These are phyloP conservation scores for Fonsecaea nubica DNA, from an alignment of 2,329 filamentous ascomycete genomes.

Conservation along the genomic window DNA sequence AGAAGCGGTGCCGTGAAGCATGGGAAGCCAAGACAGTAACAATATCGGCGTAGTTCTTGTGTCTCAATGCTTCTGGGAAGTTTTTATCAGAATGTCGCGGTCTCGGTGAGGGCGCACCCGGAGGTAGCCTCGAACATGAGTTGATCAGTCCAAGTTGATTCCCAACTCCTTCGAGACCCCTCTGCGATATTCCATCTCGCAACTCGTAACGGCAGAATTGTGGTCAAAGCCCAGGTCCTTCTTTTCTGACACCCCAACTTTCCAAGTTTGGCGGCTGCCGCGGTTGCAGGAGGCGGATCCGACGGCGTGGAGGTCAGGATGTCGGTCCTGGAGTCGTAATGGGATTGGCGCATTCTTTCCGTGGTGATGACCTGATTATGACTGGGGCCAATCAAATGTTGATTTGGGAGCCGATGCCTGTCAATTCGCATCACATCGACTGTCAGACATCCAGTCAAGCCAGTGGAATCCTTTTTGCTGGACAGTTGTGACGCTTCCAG, in stretches of 20 bases:
- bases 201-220: not conserved
- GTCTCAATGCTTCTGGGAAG: not conserved
- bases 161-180: not conserved
- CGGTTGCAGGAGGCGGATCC: not conserved
- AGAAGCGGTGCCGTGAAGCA: not conserved
- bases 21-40: not conserved
- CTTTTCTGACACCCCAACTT: not conserved
- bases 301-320: not conserved
- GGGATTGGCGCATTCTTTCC: not conserved
- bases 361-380: not conserved
- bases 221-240: not conserved
- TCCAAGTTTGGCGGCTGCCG: not conserved
- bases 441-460: not conserved
- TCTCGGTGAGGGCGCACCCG: not conserved
- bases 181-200: not conserved
- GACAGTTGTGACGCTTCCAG: too few relatives aligned
- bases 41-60: not conserved
- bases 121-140: not conserved
- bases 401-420: slow-evolving; percentile 1
- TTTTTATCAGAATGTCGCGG: not conserved
- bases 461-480: too few relatives aligned
- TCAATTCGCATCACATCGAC: not conserved
- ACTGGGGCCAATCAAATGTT: not conserved
- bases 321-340: not conserved
- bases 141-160: not conserved